Evolutionary conservation across 1,284 basidiomycete species (phyloP).

Genomic region (Sporisorium iseilematis-ciliati): DNA sequence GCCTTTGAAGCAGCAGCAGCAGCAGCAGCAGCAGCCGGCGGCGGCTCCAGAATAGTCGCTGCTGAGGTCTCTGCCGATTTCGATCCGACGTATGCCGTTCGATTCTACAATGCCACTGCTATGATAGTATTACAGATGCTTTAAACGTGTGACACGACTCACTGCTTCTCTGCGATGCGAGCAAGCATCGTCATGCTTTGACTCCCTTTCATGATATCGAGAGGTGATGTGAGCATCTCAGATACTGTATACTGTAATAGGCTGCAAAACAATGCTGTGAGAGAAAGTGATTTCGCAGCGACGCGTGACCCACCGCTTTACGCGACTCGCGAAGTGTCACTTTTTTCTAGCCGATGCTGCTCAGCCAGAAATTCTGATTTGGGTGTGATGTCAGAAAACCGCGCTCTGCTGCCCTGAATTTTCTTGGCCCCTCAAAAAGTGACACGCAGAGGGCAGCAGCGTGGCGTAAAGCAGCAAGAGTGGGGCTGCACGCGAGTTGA

Average conservation of each 20-base stretch:
- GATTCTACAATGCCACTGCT: too few relatives aligned
- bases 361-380: constrained; percentile 13
- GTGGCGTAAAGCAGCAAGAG: constrained; percentile 1
- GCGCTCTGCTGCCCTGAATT: constrained; percentile 15
- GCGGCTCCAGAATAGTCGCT: background rate
- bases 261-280: background rate
- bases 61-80: too few relatives aligned
- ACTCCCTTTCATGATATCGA: too few relatives aligned
- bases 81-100: too few relatives aligned
- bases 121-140: too few relatives aligned
- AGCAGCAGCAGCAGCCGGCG: constrained; percentile 14
- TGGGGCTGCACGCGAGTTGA: background rate
- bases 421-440: background rate
- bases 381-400: background rate
- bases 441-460: background rate
- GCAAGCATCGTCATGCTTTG: too few relatives aligned
- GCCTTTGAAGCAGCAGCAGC: constrained; percentile 11
- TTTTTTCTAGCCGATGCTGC: constrained; percentile 9
- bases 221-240: background rate
- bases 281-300: background rate
- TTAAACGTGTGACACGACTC: too few relatives aligned
- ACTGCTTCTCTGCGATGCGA: too few relatives aligned
- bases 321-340: constrained; percentile 44
- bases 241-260: too few relatives aligned
- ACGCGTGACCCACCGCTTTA: constrained; percentile 47